These are phyloP conservation scores for Trichoderma brevicompactum DNA, from an alignment of 2,329 filamentous ascomycete genomes.

Conservation along the genomic window DNA sequence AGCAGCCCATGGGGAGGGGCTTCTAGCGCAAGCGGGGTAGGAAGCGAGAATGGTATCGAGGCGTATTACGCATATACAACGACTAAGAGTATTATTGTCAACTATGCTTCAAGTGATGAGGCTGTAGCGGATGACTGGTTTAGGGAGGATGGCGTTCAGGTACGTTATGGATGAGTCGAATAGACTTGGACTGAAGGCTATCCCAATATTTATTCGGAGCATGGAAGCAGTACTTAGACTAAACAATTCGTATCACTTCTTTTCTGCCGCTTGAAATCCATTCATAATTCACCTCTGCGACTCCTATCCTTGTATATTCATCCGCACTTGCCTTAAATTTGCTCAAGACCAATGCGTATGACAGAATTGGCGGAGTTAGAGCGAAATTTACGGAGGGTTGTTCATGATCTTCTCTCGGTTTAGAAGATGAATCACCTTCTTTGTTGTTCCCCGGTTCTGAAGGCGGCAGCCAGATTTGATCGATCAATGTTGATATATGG, in stretches of 20 bases:
- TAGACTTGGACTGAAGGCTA: no score
- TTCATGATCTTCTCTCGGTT: no score
- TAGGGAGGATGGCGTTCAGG: constrained; percentile 57
- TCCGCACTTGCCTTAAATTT: not conserved
- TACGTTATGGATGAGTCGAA: constrained; percentile 43
- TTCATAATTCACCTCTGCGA: not conserved
- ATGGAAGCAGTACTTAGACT: not conserved
- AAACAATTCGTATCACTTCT: not conserved
- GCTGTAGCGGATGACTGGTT: constrained; percentile 69
- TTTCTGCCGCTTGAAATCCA: not conserved
- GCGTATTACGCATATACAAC: constrained; percentile 63
- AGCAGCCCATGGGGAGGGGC: constrained; percentile 72
- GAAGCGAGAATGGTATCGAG: constrained; percentile 73
- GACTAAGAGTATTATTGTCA: constrained; percentile 70
- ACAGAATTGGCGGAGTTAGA: not conserved
- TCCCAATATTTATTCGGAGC: not conserved
- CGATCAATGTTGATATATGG: no score
- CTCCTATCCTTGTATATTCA: not conserved
- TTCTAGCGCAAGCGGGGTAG: constrained; percentile 66
- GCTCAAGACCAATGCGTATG: not conserved
- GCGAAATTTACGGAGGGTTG: not conserved
- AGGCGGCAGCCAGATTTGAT: no score
- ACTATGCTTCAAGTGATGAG: constrained; percentile 64
- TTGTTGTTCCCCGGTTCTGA: no score
- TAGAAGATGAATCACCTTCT: no score